Percentiles rank a stretch among this genome's conserved stretches.
phyloP scores from a whole-genome alignment of 805 yeast species.

The Zygosaccharomyces gambellarensis region DNA sequence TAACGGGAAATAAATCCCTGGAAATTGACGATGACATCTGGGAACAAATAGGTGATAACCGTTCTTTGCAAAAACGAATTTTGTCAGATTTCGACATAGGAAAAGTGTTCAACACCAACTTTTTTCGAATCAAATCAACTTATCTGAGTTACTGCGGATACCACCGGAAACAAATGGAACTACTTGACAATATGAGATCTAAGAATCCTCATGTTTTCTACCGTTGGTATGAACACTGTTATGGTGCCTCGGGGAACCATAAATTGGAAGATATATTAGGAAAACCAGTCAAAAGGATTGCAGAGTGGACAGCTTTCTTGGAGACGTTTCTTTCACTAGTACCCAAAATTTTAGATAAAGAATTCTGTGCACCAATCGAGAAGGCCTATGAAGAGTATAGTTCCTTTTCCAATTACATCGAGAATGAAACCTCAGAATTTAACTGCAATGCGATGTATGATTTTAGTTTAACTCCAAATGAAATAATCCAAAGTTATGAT shows the following conservation, averaged over 20 bases:
- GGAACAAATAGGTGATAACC: constrained; percentile 8
- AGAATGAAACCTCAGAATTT: constrained; percentile 19
- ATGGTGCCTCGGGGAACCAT: constrained; percentile 25
- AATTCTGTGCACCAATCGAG: background rate
- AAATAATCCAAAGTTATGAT: constrained; percentile 28
- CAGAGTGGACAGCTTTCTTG: constrained; percentile 22
- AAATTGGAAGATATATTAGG: constrained; percentile 32
- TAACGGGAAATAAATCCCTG: background rate
- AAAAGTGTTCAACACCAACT: constrained; percentile 28
- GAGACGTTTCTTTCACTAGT: constrained; percentile 2
- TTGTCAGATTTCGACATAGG: constrained; percentile 27
- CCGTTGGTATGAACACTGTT: constrained; percentile 37
- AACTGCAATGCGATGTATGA: constrained; percentile 18
- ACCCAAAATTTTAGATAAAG: background rate
- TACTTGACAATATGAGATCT: constrained; percentile 20
- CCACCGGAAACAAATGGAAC: constrained; percentile 30
- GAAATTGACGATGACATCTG: constrained; percentile 13
- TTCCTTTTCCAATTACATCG: constrained; percentile 15
- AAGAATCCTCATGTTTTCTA: constrained; percentile 18
- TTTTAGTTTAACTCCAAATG: constrained; percentile 26
- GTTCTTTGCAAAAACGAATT: constrained; percentile 4
- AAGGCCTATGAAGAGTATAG: constrained; percentile 11
- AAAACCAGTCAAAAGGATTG: constrained; percentile 33
- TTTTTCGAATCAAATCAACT: constrained; percentile 33
- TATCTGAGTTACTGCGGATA: constrained; percentile 34